A percentile compares a stretch with the other conserved stretches of the same genome.
Conservation (phyloP, 495 filamentous ascomycete species). For the Hypoxylon cercidicola region DNA sequence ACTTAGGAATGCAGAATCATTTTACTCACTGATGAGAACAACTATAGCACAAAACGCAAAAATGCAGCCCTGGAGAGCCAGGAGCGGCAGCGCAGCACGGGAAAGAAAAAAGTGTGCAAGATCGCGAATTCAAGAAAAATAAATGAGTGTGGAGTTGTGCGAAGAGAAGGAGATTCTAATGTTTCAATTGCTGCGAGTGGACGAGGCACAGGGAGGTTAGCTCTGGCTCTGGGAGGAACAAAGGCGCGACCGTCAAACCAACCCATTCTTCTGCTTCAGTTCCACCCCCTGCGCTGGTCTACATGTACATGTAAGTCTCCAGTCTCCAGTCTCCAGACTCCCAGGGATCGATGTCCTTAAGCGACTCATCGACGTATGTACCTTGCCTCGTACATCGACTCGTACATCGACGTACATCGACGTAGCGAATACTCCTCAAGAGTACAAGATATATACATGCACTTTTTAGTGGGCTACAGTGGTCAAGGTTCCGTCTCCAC, state of each 20-base stretch:
- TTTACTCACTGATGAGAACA: conserved; percentile 49
- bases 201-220: conserved; percentile 42
- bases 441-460: conserved; percentile 32
- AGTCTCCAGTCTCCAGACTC: too few species aligned
- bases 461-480: conserved; percentile 25
- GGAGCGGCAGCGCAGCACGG: conserved; percentile 47
- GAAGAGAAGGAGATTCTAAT: conserved; percentile 47
- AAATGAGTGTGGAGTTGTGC: conserved; percentile 52
- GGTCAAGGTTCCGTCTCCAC: conserved; percentile 10
- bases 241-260: too few species aligned
- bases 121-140: conserved; percentile 43
- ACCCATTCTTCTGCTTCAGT: conserved; percentile 7
- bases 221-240: background rate
- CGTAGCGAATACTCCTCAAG: background rate
- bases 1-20: conserved; percentile 20
- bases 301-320: too few species aligned
- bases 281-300: conserved; percentile 8
- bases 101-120: conserved; percentile 31
- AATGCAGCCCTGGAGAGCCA: conserved; percentile 54
- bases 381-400: background rate
- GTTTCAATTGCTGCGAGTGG: conserved; percentile 47
- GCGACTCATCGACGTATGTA: too few species aligned
- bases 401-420: background rate
- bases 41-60: conserved; percentile 48
- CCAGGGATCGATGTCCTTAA: background rate